A percentile compares a stretch with the other conserved stretches of the same genome.
Evolutionary conservation across 1,284 basidiomycete species (phyloP).

Genomic region (Ganoderma leucocontextum): DNA sequence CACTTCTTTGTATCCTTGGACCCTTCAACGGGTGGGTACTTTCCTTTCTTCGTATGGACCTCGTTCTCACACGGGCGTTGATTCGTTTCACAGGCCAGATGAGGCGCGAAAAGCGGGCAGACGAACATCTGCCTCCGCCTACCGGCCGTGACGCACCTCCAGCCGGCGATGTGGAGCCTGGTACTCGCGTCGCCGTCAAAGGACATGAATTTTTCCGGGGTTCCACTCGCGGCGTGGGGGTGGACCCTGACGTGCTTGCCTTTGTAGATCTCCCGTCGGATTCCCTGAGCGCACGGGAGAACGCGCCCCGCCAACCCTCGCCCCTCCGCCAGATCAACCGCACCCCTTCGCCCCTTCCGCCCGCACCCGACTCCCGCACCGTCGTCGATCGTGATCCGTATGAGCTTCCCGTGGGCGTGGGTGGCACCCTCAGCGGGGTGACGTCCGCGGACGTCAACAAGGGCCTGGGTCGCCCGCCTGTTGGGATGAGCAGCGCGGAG

Average conservation of each 20-base stretch:
- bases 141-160: constrained; percentile 40
- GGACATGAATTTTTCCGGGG: constrained; percentile 26
- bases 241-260: neutral
- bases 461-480: constrained; percentile 43
- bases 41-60: constrained; percentile 29
- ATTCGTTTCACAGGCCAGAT: constrained; percentile 23
- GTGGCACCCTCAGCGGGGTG: constrained; percentile 41
- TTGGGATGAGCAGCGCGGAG: constrained; percentile 44
- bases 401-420: constrained; percentile 33
- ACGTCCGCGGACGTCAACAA: constrained; percentile 46
- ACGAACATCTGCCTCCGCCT: constrained; percentile 41
- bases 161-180: constrained; percentile 25
- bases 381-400: constrained; percentile 41
- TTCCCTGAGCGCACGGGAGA: constrained; percentile 25
- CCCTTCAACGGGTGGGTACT: neutral
- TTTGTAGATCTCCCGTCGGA: constrained; percentile 30
- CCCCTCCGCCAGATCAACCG: constrained; percentile 22
- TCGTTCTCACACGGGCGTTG: constrained; percentile 15
- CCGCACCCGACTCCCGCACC: constrained; percentile 40
- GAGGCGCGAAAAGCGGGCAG: constrained; percentile 23
- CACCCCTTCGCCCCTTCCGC: constrained; percentile 27
- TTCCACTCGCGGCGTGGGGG: neutral
- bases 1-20: constrained; percentile 38
- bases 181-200: constrained; percentile 19
- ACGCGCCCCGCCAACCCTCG: constrained; percentile 24